phyloP scores from a whole-genome alignment of 2,329 filamentous ascomycete species.

The Chaetomium olivaceum region DNA sequence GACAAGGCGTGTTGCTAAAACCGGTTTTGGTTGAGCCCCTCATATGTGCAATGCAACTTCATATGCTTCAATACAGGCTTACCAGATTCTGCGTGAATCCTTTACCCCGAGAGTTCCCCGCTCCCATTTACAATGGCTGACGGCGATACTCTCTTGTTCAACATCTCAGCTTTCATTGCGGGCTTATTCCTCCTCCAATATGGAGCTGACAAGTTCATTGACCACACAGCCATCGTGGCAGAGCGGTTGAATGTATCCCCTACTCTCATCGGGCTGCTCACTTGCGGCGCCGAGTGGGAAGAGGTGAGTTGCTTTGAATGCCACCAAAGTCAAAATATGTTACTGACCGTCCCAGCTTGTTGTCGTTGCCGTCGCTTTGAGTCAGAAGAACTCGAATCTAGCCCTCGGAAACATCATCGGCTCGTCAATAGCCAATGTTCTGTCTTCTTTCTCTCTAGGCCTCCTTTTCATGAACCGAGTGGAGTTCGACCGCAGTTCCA shows the following conservation, averaged over 20 bases:
- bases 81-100: not conserved
- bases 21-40: not conserved
- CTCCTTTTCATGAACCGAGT: slow-evolving; percentile 44
- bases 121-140: slow-evolving; percentile 34
- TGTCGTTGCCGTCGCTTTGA: slow-evolving; percentile 49
- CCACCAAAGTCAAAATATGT: not conserved
- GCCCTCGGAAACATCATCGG: slow-evolving; percentile 55
- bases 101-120: not conserved
- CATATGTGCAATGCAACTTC: not conserved
- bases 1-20: not conserved
- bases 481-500: slow-evolving; percentile 48
- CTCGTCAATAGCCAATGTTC: slow-evolving; percentile 53
- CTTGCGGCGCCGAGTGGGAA: slow-evolving; percentile 56
- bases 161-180: slow-evolving; percentile 44
- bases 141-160: slow-evolving; percentile 43
- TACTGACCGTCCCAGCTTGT: slow-evolving; percentile 42
- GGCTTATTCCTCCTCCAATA: slow-evolving; percentile 51
- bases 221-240: slow-evolving; percentile 51
- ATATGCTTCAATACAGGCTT: not conserved
- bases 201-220: slow-evolving; percentile 55
- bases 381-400: slow-evolving; percentile 46
- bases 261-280: slow-evolving; percentile 52
- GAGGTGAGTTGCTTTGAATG: slow-evolving; percentile 41
- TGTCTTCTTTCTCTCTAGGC: slow-evolving; percentile 55
- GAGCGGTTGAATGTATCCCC: slow-evolving; percentile 46